A percentile compares a stretch with the other conserved stretches of the same genome.
These are phyloP conservation scores for Boletus mariae DNA, from an alignment of 1,284 basidiomycete species.

Conservation along the genomic window DNA sequence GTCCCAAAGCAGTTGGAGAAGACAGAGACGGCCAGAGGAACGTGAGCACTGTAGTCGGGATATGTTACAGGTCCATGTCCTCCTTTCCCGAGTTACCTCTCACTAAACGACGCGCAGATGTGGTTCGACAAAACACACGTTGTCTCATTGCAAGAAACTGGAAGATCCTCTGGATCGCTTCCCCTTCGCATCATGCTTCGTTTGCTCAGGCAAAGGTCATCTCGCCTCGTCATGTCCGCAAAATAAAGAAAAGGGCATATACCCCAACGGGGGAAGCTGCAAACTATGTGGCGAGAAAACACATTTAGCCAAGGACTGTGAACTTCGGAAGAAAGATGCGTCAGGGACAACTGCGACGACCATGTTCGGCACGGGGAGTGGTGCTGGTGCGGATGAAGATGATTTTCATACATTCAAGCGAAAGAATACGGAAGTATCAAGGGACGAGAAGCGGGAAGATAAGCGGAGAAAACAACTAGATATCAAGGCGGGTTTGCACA, in stretches of 20 bases:
- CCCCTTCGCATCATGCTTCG: conserved; percentile 90
- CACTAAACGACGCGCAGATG: conserved; percentile 52
- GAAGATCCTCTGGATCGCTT: conserved; percentile 65
- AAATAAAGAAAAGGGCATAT: conserved; percentile 80
- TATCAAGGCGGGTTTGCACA: conserved; percentile 44
- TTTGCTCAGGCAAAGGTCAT: conserved; percentile 58
- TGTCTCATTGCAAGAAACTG: conserved; percentile 73
- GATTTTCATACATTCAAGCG: conserved; percentile 84
- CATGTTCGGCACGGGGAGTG: conserved; percentile 50
- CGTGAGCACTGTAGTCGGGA: conserved; percentile 49
- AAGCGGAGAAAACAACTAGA: conserved; percentile 41
- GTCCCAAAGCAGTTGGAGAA: conserved; percentile 51
- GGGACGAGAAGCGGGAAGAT: conserved; percentile 50
- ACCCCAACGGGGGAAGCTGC: conserved; percentile 88
- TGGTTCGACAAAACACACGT: conserved; percentile 74
- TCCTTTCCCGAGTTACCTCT: neutral
- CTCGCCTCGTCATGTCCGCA: conserved; percentile 57
- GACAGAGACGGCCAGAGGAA: conserved; percentile 27
- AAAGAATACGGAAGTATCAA: conserved; percentile 55
- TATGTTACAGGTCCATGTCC: conserved; percentile 75
- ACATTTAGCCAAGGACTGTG: conserved; percentile 86
- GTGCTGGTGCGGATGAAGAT: conserved; percentile 85
- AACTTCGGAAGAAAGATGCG: conserved; percentile 56
- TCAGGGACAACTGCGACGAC: conserved; percentile 30
- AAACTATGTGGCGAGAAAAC: conserved; percentile 83